Evolutionary conservation across 306 rosid species (phyloP).

Genomic region (Herpetospermum pedunculosum): DNA sequence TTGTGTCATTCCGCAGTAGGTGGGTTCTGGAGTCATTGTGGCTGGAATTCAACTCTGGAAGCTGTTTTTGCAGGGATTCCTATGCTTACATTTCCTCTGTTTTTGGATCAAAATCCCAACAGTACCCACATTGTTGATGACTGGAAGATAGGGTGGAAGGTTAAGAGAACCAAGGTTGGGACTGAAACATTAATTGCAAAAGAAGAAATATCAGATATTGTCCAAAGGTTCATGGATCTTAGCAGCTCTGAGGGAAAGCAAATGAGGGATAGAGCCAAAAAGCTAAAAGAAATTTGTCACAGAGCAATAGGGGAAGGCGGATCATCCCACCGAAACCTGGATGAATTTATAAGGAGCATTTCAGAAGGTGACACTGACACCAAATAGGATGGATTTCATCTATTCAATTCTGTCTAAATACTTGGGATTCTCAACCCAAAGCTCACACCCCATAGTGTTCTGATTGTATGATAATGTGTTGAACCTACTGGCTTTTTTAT

Average conservation of each 20-base stretch:
- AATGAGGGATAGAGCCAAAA: slow-evolving; percentile 19
- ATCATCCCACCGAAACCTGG: slow-evolving; percentile 24
- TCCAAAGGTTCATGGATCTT: slow-evolving; percentile 25
- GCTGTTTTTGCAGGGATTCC: slow-evolving; percentile 29
- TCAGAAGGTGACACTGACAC: slow-evolving; percentile 5
- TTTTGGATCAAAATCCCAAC: slow-evolving; percentile 24
- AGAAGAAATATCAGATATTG: slow-evolving; percentile 23
- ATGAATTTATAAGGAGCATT: slow-evolving; percentile 26
- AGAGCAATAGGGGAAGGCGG: slow-evolving; percentile 20
- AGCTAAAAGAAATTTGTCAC: slow-evolving; percentile 9
- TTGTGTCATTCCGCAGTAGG: slow-evolving; percentile 28
- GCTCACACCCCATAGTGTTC: neutral
- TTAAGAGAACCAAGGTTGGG: slow-evolving; percentile 7
- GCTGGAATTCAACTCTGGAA: slow-evolving; percentile 36
- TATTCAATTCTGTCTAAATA: neutral
- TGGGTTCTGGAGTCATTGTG: slow-evolving; percentile 30
- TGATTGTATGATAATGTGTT: neutral
- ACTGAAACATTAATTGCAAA: slow-evolving; percentile 5
- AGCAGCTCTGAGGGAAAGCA: slow-evolving; percentile 17
- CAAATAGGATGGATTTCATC: neutral
- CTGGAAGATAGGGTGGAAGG: slow-evolving; percentile 29
- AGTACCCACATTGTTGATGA: slow-evolving; percentile 28
- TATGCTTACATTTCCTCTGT: slow-evolving; percentile 21
- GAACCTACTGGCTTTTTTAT: neutral
- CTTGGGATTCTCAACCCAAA: neutral